Evolutionary conservation across 495 filamentous ascomycete genomes (phyloP).

Genomic region (Talaromyces nanjingensis): DNA sequence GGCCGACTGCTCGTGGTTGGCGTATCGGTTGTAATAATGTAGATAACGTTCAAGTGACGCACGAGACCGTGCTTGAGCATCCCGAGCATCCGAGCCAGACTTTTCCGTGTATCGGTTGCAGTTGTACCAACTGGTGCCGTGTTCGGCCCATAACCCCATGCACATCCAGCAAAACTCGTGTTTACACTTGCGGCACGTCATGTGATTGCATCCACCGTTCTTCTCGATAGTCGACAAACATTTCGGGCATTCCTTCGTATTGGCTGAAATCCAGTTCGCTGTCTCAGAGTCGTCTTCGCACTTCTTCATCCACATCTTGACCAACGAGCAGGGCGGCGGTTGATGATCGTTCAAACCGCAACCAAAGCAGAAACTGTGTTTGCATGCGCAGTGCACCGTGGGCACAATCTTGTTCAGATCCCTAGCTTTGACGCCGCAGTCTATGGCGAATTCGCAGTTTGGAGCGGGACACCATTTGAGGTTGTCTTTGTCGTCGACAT

Average conservation of each 20-base stretch:
- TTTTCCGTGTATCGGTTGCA: slow-evolving; percentile 97
- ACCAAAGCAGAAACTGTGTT: slow-evolving; percentile 91
- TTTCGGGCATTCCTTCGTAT: slow-evolving; percentile 96
- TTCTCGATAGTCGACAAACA: slow-evolving; percentile 97
- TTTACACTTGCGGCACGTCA: slow-evolving; percentile 98
- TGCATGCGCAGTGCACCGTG: slow-evolving; percentile 77
- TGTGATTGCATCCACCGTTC: slow-evolving; percentile 98
- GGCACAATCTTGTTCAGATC: slow-evolving; percentile 81
- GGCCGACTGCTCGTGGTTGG: slow-evolving; percentile 96
- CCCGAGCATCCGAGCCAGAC: slow-evolving; percentile 80
- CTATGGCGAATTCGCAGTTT: slow-evolving; percentile 85
- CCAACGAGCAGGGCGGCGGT: slow-evolving; percentile 81
- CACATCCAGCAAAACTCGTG: slow-evolving; percentile 99
- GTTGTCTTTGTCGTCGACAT: slow-evolving; percentile 91
- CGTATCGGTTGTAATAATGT: slow-evolving; percentile 98
- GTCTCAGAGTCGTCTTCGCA: slow-evolving; percentile 98
- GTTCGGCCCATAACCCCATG: slow-evolving; percentile 97
- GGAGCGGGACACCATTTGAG: slow-evolving; percentile 97
- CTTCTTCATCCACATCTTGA: slow-evolving; percentile 97
- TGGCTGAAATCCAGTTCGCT: slow-evolving; percentile 98
- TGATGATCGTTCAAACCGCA: slow-evolving; percentile 90
- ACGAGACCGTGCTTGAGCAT: slow-evolving; percentile 83
- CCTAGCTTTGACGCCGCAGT: slow-evolving; percentile 78
- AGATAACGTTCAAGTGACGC: slow-evolving; percentile 89
- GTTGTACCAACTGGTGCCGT: slow-evolving; percentile 99